Evolutionary conservation across 2,329 filamentous ascomycete species (phyloP).

Genomic region (Chaetomiaceae sp.): DNA sequence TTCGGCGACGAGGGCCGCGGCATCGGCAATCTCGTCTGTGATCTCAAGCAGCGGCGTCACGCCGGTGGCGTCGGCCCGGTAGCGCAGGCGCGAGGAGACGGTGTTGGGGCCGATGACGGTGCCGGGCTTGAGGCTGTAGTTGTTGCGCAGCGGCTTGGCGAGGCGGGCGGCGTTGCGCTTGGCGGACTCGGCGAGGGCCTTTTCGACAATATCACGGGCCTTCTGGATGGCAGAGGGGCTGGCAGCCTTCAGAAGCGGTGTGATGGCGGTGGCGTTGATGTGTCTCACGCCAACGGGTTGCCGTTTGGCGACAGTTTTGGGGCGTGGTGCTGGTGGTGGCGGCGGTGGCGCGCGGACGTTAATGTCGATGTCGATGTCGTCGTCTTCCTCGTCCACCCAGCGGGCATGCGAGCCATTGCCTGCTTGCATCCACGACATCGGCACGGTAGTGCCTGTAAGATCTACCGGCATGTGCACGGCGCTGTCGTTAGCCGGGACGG

Average conservation of each 20-base stretch:
- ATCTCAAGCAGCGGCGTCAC: constrained; percentile 17
- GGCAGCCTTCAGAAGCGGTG: background rate
- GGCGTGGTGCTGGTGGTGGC: no score
- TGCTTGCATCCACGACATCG: no score
- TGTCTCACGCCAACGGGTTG: no score
- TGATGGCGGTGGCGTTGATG: background rate
- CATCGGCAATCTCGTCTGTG: constrained; percentile 22
- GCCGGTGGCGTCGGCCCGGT: background rate
- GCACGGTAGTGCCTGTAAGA: no score
- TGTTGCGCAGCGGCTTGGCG: constrained; percentile 18
- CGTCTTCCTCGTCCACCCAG: background rate
- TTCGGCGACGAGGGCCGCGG: constrained; percentile 24
- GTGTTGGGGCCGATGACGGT: background rate
- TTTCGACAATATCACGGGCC: constrained; percentile 17
- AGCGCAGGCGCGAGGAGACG: background rate
- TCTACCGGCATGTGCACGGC: no score
- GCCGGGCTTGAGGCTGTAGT: constrained; percentile 13
- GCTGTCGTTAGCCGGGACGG: no score
- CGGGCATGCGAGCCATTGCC: background rate
- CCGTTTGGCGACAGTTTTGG: background rate
- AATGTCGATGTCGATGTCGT: no score
- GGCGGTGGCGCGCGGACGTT: background rate
- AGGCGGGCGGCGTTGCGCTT: constrained; percentile 20
- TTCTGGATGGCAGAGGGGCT: constrained; percentile 3
- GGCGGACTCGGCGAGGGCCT: constrained; percentile 14